Evolutionary conservation across 1,139 yeast species (phyloP), one percentile per base, ranked within the genome.

Genomic region (Suhomyces taliae): DNA sequence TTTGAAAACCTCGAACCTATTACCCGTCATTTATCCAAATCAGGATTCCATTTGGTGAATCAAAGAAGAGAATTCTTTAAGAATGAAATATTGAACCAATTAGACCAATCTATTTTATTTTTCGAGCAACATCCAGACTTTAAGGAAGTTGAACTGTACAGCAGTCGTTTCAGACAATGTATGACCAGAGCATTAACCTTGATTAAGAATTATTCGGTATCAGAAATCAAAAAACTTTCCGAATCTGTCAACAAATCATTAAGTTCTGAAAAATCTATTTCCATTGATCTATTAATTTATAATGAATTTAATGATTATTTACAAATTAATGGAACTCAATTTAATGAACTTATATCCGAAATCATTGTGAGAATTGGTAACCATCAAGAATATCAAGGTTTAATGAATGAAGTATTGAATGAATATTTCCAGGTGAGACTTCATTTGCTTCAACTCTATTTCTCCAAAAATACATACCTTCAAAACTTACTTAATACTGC

Each of bases 171-270:
- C 66, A 79, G 90, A 50, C 96, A 89, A 57, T 89, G 97, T 59
- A 77, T 90, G 79, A 85, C 95, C 1, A 78, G 97, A 50, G 85
- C 96, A 0, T 74, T 90, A 47, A 83, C 95, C 0, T 71, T 93
- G 53, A 80, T 90, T 24, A 79, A 85, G 53, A 87, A 85, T 55
- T 88, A 83, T 60, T 69, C 88, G 49, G 75, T 76, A 27, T 76
- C 72, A 39, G 78, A 78, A 39, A 62, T 90, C 40, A 81, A 78
- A 48, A 72, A 69, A 14, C 62, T 81, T 2, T 74, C 76, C 36
- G 66, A 65, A 26, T 78, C 72, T 8, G 72, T 86, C 33, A 62
- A 66, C 12, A 56, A 52, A 38, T 71, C 67, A 47, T 61, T 57
- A 8, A 36, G 45, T 11, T 46, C 41, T 9, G 51, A 47, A 32